Evolutionary conservation across 208 protist species (phyloP), one percentile per base, ranked within the genome.

Genomic region (Wallacemonas sp.): DNA sequence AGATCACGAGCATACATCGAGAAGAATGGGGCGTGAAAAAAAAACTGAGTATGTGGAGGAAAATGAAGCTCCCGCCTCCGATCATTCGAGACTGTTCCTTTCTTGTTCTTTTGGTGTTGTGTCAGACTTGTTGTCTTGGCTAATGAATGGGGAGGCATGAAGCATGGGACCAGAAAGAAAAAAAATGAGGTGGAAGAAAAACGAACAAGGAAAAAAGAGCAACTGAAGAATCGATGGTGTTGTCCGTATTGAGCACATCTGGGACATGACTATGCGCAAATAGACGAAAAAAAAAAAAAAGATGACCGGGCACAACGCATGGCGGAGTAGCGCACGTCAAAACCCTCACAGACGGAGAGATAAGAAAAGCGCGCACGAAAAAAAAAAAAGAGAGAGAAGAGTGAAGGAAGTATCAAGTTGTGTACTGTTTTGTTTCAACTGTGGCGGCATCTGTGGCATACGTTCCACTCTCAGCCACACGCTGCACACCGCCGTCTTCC

Each of bases 241-340:
- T n/a, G n/a, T n/a, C n/a, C n/a, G n/a, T n/a, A n/a, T n/a, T n/a
- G n/a, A n/a, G n/a, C n/a, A n/a, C n/a, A n/a, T n/a, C n/a, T n/a
- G n/a, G n/a, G n/a, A 42, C 10, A 59, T 23, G 22, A 41, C 11
- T 7, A 55, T 41, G 31, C 16, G 31, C 18, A 55, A 33, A 22
- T 39, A 12, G 36, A 39, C 12, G 36, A 39, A 66, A 2, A 31
- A 10, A 33, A 66, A 66, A 66, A 66, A 55, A 41, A 36, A 65
- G 46, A 25, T 36, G 3, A 36, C 39, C 45, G 42, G 5, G 4
- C 8, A 26, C n/a, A 50, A 49, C 26, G 46, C 5, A 39, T 28
- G 3, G 32, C 31, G 10, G 14, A 39, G 46, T 5, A 49, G 54
- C 11, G 18, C 20, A 22, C 10, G 42, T 18, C 25, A 57, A 36